Base-by-base conservation (phyloP, 768 basidiomycete genomes). In the Auricularia sp. region DNA sequence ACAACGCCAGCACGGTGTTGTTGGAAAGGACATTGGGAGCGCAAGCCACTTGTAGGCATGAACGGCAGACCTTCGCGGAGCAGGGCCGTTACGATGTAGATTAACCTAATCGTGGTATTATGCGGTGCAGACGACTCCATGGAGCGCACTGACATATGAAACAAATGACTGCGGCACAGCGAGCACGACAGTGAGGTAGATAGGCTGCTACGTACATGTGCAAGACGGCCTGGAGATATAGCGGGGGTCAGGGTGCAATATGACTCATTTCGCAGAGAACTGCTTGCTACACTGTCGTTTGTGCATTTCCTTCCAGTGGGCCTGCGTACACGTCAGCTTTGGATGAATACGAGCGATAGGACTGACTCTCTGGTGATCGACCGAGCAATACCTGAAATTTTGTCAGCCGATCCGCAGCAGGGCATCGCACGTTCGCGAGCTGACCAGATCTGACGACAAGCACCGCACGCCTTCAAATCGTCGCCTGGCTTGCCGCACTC, bases 401-500 rank as follows among this genome's bases (percentile, higher is more conserved):
- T 10, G 21, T 23, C 54, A 58, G 34, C 54, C 11, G 23, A 11
- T 14, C 8, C 18, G 59, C 8, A n/a, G 36, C 59, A 61, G 34
- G 7, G 33, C 29, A 29, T 29, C 29, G 29, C 29, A 21, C 67
- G 68, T 71, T 61, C 71, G 72, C 62, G 70, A 68, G 36, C 36
- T 64, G 43, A 67, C 64, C 47, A 64, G 47, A 73, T 69, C 54
- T 67, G 65, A n/a, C 70, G 68, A 61, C 72, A 74, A 1, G 71
- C 72, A 44, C 68, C 62, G 39, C 74, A 74, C 16, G 67, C 64
- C 63, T 72, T 74, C 21, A 74, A 64, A 23, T 66, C 66, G 18
- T 11, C 18, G 16, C 64, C 72, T 62, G 74, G 73, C 64, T 72
- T 74, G 54, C 73, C 73, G 61, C 73, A 75, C n/a, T 65, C 61